phyloP scores from a whole-genome alignment of 1,284 basidiomycete genomes.

The Phaffia rhodozyma region DNA sequence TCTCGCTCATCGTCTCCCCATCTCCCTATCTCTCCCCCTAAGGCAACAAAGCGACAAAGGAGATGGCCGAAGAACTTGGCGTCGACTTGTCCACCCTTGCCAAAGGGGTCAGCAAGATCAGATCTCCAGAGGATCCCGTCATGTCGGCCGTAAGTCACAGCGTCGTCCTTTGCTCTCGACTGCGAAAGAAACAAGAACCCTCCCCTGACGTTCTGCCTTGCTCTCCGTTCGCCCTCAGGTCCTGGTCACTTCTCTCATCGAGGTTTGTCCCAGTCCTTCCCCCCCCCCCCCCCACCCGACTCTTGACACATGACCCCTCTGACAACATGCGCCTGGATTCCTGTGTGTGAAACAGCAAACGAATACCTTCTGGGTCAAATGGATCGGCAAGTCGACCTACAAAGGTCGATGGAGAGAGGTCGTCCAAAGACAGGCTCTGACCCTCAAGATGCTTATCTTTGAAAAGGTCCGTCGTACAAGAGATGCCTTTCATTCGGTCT shows the following conservation, averaged over 20 bases:
- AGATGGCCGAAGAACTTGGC: conserved; percentile 39
- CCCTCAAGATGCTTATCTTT: conserved; percentile 69
- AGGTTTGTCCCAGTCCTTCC: too few relatives aligned
- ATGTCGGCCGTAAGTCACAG: conserved; percentile 46
- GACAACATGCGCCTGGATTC: conserved; percentile 27
- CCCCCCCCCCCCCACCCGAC: background rate
- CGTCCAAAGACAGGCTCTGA: conserved; percentile 75
- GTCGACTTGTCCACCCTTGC: conserved; percentile 43
- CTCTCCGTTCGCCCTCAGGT: background rate
- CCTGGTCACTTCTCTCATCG: background rate
- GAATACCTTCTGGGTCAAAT: conserved; percentile 69
- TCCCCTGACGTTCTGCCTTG: background rate
- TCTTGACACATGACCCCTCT: conserved; percentile 8
- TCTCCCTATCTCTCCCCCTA: too few relatives aligned
- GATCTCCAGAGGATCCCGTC: conserved; percentile 47
- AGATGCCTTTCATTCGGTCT: too few relatives aligned
- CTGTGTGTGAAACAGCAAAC: conserved; percentile 40
- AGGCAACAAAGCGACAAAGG: conserved; percentile 11
- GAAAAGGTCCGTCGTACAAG: conserved; percentile 40
- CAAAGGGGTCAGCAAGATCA: conserved; percentile 42
- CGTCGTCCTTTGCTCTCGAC: background rate
- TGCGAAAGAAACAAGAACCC: background rate
- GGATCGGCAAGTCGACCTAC: conserved; percentile 72
- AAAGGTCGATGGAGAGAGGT: conserved; percentile 83
- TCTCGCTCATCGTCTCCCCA: too few relatives aligned